Evolutionary conservation across 257 asterid genomes (phyloP), one percentile per base, ranked within the genome.

Genomic region (Solanum verrucosum): DNA sequence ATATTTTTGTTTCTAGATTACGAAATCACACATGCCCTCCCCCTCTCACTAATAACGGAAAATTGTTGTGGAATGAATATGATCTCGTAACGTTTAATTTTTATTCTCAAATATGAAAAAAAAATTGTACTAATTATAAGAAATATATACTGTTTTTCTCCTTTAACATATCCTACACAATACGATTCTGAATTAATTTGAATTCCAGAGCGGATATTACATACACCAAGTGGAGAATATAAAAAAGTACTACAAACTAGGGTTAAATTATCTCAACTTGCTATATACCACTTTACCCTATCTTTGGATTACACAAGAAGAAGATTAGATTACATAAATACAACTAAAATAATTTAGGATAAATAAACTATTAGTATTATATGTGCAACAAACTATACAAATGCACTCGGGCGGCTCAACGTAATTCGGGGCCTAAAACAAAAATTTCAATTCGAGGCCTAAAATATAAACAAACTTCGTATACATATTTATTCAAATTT

Each of bases 1-100:
- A 72, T 20, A 75, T 87, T 60, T 73, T 88, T 60, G 92, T 91
- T 91, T 93, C 83, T 78, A 91, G 88, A 89, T 92, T 89, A 92
- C 90, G 95, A 85, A 93, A 92, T 86, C 93, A 91, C 92, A 87
- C 92, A 88, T 91, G 93, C 81, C 34, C 77, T 25, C 74, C 21
- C 72, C 31, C 72, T 44, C 6, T 44, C 5, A 44, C 1, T 44
- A 44, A 21, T 60, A 5, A 4, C 0, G 6, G 3, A 65, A 65
- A 0, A 70, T 70, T 14, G 0, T 3, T 1, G 3, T 70, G 10
- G 0, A 29, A 29, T 70, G 23, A 29, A 70, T 70, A 70, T 29
- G 1, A 70, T 70, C 12, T 0, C 3, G 0, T 70, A 3, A 25
- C 3, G 0, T n/a, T 65, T 65, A 65, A 65, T 5, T 11, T 25